Evolutionary conservation across 768 basidiomycete species (phyloP).

Genomic region (Heimioporus sp.): DNA sequence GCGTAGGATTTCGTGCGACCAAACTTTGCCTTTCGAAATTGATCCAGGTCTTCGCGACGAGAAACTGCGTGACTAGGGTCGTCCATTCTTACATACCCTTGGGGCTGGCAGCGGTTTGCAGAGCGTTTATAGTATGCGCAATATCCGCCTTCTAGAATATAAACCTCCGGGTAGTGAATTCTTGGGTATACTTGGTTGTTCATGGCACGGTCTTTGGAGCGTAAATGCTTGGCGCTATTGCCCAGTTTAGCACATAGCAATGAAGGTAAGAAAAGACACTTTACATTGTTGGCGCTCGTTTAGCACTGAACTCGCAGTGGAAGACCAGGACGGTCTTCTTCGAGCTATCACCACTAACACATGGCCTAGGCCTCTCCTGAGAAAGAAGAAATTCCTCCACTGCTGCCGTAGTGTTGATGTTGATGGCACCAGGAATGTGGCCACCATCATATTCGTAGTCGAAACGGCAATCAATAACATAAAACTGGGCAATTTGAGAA

Average conservation of each 20-base stretch:
- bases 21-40: constrained; percentile 87
- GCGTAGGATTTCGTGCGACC: constrained; percentile 90
- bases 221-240: constrained; percentile 85
- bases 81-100: constrained; percentile 90
- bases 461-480: constrained; percentile 95
- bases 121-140: constrained; percentile 78
- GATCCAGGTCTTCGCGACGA: constrained; percentile 83
- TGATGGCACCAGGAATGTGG: constrained; percentile 88
- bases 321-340: constrained; percentile 89
- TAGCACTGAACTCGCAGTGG: constrained; percentile 97
- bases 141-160: constrained; percentile 96
- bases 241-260: constrained; percentile 5
- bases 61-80: constrained; percentile 81
- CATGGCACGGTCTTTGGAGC: constrained; percentile 84
- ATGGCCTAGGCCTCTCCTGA: constrained; percentile 57
- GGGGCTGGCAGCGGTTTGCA: constrained; percentile 71
- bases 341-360: constrained; percentile 67
- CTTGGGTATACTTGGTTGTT: constrained; percentile 90
- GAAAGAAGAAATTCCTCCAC: constrained; percentile 83
- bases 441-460: constrained; percentile 96
- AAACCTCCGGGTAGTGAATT: constrained; percentile 94
- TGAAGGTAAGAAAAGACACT: constrained; percentile 24
- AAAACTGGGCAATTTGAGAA: constrained; percentile 60
- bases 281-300: constrained; percentile 95
- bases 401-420: constrained; percentile 77